phyloP scores from a whole-genome alignment of 2,329 filamentous ascomycete genomes.

The Cucurbitaria berberidis region DNA sequence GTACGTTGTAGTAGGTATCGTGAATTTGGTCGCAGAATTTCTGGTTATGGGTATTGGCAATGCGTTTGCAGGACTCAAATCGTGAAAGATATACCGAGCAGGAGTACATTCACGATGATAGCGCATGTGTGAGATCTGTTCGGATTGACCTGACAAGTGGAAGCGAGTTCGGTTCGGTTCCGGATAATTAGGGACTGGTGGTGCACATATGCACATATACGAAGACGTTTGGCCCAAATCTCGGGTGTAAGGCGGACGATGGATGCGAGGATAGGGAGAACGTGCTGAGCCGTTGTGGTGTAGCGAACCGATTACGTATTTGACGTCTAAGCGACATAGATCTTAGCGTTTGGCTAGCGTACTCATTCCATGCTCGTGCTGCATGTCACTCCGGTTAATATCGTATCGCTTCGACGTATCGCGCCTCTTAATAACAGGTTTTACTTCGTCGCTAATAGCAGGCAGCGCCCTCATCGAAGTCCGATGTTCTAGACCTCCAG shows the following conservation, averaged over 20 bases:
- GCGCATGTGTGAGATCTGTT: too few species aligned
- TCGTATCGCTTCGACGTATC: neutral
- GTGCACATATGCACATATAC: neutral
- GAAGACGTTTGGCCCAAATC: neutral
- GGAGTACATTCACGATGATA: too few species aligned
- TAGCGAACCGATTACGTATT: neutral
- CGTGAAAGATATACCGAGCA: too few species aligned
- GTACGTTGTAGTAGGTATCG: too few species aligned
- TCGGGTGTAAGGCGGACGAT: too few species aligned
- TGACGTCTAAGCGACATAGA: neutral
- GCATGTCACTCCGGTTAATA: neutral
- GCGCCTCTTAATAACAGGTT: neutral
- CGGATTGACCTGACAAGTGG: neutral
- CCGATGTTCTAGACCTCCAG: neutral
- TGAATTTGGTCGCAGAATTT: too few species aligned
- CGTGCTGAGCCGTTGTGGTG: too few species aligned
- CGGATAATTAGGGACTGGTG: too few species aligned
- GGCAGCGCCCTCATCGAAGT: neutral
- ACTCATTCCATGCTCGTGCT: neutral
- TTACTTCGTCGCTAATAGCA: too few species aligned
- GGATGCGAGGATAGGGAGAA: too few species aligned
- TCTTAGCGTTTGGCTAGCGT: neutral
- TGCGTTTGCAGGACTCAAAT: too few species aligned
- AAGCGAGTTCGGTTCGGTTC: neutral
- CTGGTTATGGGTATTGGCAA: too few species aligned